Conservation (phyloP, 73 alveolate species). For the Urostyla sp. region DNA sequence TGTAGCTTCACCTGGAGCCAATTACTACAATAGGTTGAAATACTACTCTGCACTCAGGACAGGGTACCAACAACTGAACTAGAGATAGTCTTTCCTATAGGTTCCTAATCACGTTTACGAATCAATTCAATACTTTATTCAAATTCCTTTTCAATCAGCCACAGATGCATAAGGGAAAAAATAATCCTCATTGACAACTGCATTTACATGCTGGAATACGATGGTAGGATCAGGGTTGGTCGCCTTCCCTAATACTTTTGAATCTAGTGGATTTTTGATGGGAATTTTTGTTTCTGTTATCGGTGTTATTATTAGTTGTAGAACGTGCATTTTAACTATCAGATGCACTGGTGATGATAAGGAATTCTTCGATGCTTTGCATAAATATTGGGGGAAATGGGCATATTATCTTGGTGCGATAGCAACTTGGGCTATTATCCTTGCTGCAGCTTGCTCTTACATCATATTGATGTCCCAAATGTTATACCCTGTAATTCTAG, state of each 20-base stretch:
- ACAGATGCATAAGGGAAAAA: neutral
- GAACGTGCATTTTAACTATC: conserved; percentile 70
- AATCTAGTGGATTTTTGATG: conserved; percentile 77
- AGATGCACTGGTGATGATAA: conserved; percentile 78
- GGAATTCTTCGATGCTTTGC: conserved; percentile 75
- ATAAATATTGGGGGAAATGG: conserved; percentile 69
- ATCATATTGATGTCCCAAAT: conserved; percentile 19
- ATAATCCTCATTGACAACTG: conserved; percentile 62
- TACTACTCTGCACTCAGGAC: conserved; percentile 53
- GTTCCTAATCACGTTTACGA: conserved; percentile 43
- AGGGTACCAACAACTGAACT: conserved; percentile 18
- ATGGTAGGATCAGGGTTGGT: conserved; percentile 88
- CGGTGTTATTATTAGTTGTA: conserved; percentile 67
- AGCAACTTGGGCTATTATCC: conserved; percentile 61
- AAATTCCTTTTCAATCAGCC: neutral
- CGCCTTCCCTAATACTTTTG: conserved; percentile 80
- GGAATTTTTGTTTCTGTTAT: conserved; percentile 65
- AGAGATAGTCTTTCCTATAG: neutral
- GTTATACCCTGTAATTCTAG: conserved; percentile 23
- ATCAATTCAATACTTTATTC: neutral
- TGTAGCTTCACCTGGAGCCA: conserved; percentile 1
- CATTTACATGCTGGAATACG: conserved; percentile 87
- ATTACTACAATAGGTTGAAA: conserved; percentile 24
- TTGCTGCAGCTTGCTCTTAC: conserved; percentile 53
- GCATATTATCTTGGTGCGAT: conserved; percentile 60